Base-by-base conservation (phyloP, 352 stramenopile species). In the Phytophthora pinifolia region DNA sequence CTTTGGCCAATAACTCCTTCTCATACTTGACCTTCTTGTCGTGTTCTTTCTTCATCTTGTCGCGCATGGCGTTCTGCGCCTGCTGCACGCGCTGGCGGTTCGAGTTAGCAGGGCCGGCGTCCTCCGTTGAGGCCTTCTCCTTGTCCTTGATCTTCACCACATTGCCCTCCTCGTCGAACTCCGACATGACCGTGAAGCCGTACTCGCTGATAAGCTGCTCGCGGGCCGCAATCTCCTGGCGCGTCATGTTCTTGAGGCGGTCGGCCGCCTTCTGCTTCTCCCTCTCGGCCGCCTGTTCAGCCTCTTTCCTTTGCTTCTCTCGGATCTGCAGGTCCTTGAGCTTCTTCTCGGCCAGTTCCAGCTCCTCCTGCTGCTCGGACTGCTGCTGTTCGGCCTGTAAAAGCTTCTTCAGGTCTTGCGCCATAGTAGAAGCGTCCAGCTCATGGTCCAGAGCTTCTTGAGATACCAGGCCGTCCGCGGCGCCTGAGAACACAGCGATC, bases 111-210 rank as follows among this genome's bases (percentile, higher is more conserved):
- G 59, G 64, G 0, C 68, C 57, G 9, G 52, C 42, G n/a, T 81
- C 72, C 14, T 64, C 65, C 20, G 20, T 25, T 1, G 50, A 29
- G 5, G 59, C 59, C 46, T 79, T 78, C 30, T 88, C 73, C 62
- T 87, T 88, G 62, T 89, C 76, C 42, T 73, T 77, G 15, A 74
- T 82, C 65, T 89, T 84, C 59, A 91, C 72, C 12, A 94, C 67
- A 57, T 94, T 92, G 36, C 81, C 84, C 12, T 92, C 79, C 59
- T 94, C 84, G 49, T 94, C 84, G 51, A 91, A 88, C 66, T 91
- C 80, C 0, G 81, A 89, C 54, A 89, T 77, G 30, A 78, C 69
- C 10, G 75, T 88, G 55, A 89, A 87, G 27, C 84, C 84, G 51
- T 94, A 94, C 45, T 78, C 78, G 35, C 63, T 88, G 45, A 94